Percentiles rank a stretch among this genome's conserved stretches.
Conservation (phyloP, 345 rosid genomes). For the Gossypium sturtianum region DNA sequence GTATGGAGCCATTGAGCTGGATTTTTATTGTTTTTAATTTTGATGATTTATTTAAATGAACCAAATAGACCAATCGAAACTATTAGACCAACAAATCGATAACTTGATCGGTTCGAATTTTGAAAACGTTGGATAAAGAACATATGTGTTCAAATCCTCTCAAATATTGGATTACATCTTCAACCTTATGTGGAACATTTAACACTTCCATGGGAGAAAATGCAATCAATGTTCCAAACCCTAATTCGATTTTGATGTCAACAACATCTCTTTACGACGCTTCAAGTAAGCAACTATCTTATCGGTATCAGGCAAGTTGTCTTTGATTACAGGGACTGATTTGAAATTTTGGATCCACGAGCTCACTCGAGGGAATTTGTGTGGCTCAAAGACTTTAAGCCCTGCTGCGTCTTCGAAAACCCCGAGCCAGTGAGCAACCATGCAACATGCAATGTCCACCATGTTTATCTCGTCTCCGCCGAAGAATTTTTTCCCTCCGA, state of each 20-base stretch:
- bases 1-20: too few relatives aligned
- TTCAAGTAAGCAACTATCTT: background rate
- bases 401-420: background rate
- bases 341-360: constrained; percentile 14
- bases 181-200: background rate
- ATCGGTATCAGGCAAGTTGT: constrained; percentile 11
- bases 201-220: too few relatives aligned
- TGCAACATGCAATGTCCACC: constrained; percentile 22
- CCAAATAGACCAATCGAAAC: too few relatives aligned
- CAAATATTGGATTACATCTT: too few relatives aligned
- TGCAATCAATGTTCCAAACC: background rate
- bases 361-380: constrained; percentile 12
- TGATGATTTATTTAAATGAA: too few relatives aligned
- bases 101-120: too few relatives aligned
- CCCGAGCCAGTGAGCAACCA: constrained; percentile 3
- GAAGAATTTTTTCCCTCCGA: constrained; percentile 9
- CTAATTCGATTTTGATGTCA: background rate
- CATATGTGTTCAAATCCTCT: too few relatives aligned
- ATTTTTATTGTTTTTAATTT: too few relatives aligned
- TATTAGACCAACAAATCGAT: too few relatives aligned
- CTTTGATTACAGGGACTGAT: constrained; percentile 2
- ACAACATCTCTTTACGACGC: background rate
- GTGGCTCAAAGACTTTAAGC: background rate
- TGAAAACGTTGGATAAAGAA: too few relatives aligned
- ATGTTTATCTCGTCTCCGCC: constrained; percentile 13